Evolutionary conservation across 2,329 filamentous ascomycete species (phyloP), one percentile per base, ranked within the genome.

Genomic region (Didymella pomorum): DNA sequence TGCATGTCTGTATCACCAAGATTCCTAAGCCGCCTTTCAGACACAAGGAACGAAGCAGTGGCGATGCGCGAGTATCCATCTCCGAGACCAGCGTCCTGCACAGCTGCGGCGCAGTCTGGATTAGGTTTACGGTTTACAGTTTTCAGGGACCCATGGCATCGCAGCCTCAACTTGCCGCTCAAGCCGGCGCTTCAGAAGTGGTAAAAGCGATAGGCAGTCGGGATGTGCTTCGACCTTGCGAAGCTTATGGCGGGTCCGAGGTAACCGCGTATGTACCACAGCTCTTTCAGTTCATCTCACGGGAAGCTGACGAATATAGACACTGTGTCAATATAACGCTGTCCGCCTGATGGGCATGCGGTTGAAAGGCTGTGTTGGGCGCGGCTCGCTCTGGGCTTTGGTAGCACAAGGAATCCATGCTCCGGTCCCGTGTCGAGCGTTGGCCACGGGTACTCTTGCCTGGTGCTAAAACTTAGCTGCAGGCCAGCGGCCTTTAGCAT

Each of bases 381-480:
- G 33, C 46, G 48, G 26, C 47, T 39, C 23, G 47, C 43, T 57
- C 54, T 57, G 42, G 54, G 43, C 35, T 39, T 18, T 39, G 18
- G 18, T 23, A 45, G 43, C n/a, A 44, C 56, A 58, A 58, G 56
- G 56, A 58, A 23, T 53, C 44, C 49, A 44, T 50, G 49, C 21
- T 46, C 29, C 16, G 37, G n/a, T 57, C 43, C 55, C 49, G 43
- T 50, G 49, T 53, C 44, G 37, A 57, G 26, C 48, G 43, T 47
- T 57, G 8, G 35, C 35, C 35, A 20, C 18, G 35, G 18, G n/a
- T 39, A 39, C 35, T 20, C 18, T 20, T 39, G 35, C 35, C 35
- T 11, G 35, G n/a, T 47, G 39, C 49, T 52, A 58, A 47, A 16
- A 23, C n/a, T 58, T 58, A 58, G 55, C 49, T 48, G 55, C 55